phyloP scores from a whole-genome alignment of 2,329 filamentous ascomycete species.

The Sporothrix humicola region DNA sequence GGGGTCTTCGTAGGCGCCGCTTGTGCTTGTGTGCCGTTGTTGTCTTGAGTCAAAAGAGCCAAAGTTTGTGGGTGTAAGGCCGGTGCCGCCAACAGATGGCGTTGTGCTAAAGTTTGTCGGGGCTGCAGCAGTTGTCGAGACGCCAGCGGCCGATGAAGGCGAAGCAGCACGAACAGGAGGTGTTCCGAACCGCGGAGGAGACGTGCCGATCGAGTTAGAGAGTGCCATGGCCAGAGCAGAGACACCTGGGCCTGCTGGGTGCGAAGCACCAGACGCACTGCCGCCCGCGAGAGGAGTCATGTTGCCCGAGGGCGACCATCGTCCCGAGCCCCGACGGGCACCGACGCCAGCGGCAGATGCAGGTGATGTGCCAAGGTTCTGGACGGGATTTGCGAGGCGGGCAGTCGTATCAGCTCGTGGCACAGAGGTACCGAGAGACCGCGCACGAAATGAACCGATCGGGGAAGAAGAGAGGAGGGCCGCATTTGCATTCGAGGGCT shows the following conservation, averaged over 20 bases:
- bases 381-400: slow-evolving; percentile 64
- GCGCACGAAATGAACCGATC: slow-evolving; percentile 51
- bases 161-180: slow-evolving; percentile 65
- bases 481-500: slow-evolving; percentile 45
- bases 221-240: slow-evolving; percentile 90
- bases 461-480: slow-evolving; percentile 56
- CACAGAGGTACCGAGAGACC: slow-evolving; percentile 57
- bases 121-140: slow-evolving; percentile 46
- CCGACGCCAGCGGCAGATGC: slow-evolving; percentile 25
- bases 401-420: slow-evolving; percentile 66
- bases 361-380: slow-evolving; percentile 45
- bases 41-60: slow-evolving; percentile 81
- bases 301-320: slow-evolving; percentile 54
- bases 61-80: slow-evolving; percentile 72
- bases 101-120: slow-evolving; percentile 40
- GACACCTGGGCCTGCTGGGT: slow-evolving; percentile 75
- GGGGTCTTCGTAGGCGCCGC: slow-evolving; percentile 78
- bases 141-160: slow-evolving; percentile 46
- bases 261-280: slow-evolving; percentile 64
- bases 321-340: slow-evolving; percentile 21
- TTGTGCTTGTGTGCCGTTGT: slow-evolving; percentile 54
- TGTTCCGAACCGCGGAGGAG: slow-evolving; percentile 72
- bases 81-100: slow-evolving; percentile 46
- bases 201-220: slow-evolving; percentile 72
- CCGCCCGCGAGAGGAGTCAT: slow-evolving; percentile 70